Conservation (phyloP, 805 yeast genomes). For the Nakazawaea wyomingensis region DNA sequence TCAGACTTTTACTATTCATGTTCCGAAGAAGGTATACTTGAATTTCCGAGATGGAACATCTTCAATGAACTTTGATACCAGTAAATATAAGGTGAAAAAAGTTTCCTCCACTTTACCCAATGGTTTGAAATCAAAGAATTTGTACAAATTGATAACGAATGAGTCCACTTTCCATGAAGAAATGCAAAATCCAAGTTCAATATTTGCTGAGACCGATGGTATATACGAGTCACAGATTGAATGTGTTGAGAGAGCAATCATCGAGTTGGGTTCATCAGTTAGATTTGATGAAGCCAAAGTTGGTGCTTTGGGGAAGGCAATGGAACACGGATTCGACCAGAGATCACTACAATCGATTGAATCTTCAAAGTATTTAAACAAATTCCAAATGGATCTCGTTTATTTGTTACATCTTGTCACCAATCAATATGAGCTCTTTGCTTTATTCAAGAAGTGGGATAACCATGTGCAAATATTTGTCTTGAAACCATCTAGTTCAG, state of each 20-base stretch:
- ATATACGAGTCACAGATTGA: conserved; percentile 72
- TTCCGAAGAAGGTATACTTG: conserved; percentile 72
- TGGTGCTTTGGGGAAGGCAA: conserved; percentile 83
- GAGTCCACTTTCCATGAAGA: conserved; percentile 59
- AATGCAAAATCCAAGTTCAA: conserved; percentile 48
- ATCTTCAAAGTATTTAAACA: conserved; percentile 46
- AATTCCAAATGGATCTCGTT: conserved; percentile 51
- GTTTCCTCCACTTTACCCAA: conserved; percentile 65
- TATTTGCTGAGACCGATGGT: conserved; percentile 58
- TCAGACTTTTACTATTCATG: conserved; percentile 65
- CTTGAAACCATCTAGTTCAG: conserved; percentile 62
- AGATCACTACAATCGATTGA: conserved; percentile 46
- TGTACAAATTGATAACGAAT: conserved; percentile 65
- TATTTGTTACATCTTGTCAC: conserved; percentile 66
- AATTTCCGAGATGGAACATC: conserved; percentile 48
- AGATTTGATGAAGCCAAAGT: conserved; percentile 62
- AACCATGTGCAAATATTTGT: conserved; percentile 45
- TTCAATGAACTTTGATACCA: conserved; percentile 24
- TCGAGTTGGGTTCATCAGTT: conserved; percentile 73
- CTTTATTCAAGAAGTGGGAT: conserved; percentile 63
- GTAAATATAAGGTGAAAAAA: conserved; percentile 39
- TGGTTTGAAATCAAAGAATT: conserved; percentile 47
- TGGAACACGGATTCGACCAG: conserved; percentile 77
- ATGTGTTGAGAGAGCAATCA: conserved; percentile 66
- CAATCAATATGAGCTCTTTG: conserved; percentile 70